Evolutionary conservation across 371 early-diverging fungal species (phyloP).

Genomic region (Funneliformis caledonium): DNA sequence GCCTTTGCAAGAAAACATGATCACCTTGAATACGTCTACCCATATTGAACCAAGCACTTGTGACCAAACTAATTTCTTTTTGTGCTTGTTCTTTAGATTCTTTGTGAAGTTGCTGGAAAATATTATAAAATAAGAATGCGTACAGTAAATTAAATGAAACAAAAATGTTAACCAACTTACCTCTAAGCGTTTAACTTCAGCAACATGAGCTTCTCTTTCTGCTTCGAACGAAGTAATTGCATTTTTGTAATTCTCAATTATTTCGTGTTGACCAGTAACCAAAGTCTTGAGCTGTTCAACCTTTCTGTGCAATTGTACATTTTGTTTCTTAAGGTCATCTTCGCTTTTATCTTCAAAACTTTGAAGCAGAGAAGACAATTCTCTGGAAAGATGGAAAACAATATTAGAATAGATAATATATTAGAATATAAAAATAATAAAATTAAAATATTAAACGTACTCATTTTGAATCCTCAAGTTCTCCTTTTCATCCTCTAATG

Average conservation of each 20-base stretch:
- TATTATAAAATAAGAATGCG: not conserved
- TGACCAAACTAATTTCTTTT: slow-evolving; percentile 75
- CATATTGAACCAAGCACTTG: slow-evolving; percentile 78
- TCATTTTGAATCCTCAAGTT: slow-evolving; percentile 41
- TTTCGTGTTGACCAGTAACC: slow-evolving; percentile 47
- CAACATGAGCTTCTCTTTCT: slow-evolving; percentile 58
- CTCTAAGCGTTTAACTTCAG: slow-evolving; percentile 71
- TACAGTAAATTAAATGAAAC: not conserved
- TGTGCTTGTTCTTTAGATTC: slow-evolving; percentile 63
- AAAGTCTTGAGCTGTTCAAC: slow-evolving; percentile 40
- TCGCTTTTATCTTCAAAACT: slow-evolving; percentile 48
- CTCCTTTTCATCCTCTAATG: slow-evolving; percentile 46
- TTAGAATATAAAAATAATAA: not conserved
- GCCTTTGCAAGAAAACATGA: slow-evolving; percentile 30
- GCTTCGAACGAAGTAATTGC: slow-evolving; percentile 45
- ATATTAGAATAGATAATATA: slow-evolving; percentile 18
- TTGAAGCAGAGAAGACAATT: slow-evolving; percentile 46
- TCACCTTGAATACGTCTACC: slow-evolving; percentile 63
- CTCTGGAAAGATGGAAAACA: slow-evolving; percentile 43
- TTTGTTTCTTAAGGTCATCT: slow-evolving; percentile 52
- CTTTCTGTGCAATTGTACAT: slow-evolving; percentile 46
- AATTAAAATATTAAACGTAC: slow-evolving; percentile 42
- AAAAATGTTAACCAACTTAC: slow-evolving; percentile 44
- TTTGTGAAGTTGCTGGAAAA: slow-evolving; percentile 54
- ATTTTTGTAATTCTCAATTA: slow-evolving; percentile 46